Base-by-base conservation (phyloP, 2,329 filamentous ascomycete species). In the Fusarium sterilihyphosum region DNA sequence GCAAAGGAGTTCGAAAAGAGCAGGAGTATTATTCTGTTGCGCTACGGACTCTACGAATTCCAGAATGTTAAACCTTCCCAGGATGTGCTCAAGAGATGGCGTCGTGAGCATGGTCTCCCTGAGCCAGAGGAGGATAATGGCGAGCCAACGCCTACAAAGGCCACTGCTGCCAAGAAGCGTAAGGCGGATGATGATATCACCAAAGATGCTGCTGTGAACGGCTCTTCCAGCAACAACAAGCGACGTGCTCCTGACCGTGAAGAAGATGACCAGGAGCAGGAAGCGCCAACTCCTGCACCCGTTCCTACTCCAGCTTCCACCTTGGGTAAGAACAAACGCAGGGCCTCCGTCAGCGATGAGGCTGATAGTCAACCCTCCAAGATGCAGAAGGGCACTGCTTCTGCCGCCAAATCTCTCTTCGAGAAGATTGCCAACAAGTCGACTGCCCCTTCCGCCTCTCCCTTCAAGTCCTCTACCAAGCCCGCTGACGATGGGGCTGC, bases 1-100 rank as follows among this genome's bases (percentile, higher is more conserved):
- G 88, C 89, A 44, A 91, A 90, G 78, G 89, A 91, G 78, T 91
- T 89, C 70, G 89, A 91, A 78, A 91, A 91, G 83, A 91, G 88
- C 77, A 85, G 89, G 56, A 89, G 88, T 74, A 82, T 91, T 49
- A 90, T 91, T 65, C 86, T 91, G 81, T 78, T 91, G 64, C 88
- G 89, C 54, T 91, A 91, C 70, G 89, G 89, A 5, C 85, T 91
- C 4, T 91, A 91, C 77, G 87, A 90, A 76, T 91, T 91, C 82
- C 89, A 90, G 82, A 90, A 88, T 24, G 86, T 90, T 47, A 89
- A 89, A 76, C 88, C 88, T 3, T 89, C 88, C 1, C 87, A 86
- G 69, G 87, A 89, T 44, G 84, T 90, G 14, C 83, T 90, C 61
- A 88, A 86, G 79, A 87, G 87, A 75, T 91, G 89, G 89, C 87